Conservation (phyloP, 345 rosid genomes). For the Dipteronia sinensis region DNA sequence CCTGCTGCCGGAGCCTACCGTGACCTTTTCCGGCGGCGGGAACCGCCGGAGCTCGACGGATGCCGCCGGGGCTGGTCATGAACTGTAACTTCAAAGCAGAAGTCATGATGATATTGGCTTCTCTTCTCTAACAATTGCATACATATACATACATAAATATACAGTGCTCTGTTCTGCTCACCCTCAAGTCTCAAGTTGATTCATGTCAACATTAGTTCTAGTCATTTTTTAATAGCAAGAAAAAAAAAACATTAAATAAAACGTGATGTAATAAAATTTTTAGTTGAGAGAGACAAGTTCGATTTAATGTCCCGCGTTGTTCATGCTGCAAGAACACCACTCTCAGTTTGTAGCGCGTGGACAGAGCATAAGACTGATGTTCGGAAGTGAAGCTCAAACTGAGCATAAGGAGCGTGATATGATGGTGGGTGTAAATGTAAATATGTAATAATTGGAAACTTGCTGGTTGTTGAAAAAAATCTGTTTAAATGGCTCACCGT, state of each 20-base stretch:
- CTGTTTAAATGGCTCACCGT: no score
- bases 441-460: no score
- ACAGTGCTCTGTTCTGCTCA: no score
- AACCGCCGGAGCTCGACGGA: constrained; percentile 36
- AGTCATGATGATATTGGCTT: constrained; percentile 19
- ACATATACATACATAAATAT: constrained; percentile 28
- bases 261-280: neutral
- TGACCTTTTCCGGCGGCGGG: constrained; percentile 7
- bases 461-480: no score
- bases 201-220: neutral
- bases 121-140: constrained; percentile 12
- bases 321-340: neutral
- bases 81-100: constrained; percentile 43
- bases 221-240: no score
- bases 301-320: neutral
- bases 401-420: neutral
- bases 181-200: no score
- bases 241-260: neutral
- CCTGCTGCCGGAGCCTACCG: constrained; percentile 11
- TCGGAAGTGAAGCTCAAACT: neutral
- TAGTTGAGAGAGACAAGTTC: neutral
- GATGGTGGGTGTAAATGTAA: neutral
- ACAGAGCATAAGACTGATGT: neutral
- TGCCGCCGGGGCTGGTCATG: constrained; percentile 32
- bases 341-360: neutral